Conservation (phyloP, 495 filamentous ascomycete species). For the Hyaloscypha hepaticicola region DNA sequence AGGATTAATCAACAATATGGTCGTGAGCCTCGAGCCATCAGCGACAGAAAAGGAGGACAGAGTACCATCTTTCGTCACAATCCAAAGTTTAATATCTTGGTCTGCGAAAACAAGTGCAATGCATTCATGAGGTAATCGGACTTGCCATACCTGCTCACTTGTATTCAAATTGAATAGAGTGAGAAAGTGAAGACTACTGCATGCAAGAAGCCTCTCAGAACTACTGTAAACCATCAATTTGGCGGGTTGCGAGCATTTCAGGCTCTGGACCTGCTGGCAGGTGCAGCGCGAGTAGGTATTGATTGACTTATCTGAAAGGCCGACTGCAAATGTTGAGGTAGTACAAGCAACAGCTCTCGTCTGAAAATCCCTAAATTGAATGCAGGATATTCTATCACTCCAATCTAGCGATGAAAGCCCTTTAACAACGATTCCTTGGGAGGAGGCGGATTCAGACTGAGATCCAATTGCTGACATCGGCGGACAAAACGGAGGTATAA, state of each 20-base stretch:
- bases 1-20: not conserved
- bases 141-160: too few species aligned
- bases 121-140: not conserved
- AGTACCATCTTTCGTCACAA: not conserved
- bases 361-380: not conserved
- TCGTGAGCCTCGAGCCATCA: too few species aligned
- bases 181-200: too few species aligned
- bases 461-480: conserved; percentile 24
- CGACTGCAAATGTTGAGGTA: conserved; percentile 11
- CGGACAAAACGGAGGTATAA: conserved; percentile 42
- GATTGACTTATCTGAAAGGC: not conserved
- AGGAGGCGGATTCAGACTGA: conserved; percentile 7
- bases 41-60: too few species aligned
- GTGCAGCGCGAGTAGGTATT: not conserved
- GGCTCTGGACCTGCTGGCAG: too few species aligned
- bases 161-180: too few species aligned
- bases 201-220: too few species aligned
- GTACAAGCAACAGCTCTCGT: not conserved
- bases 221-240: too few species aligned
- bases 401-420: conserved; percentile 29
- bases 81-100: not conserved
- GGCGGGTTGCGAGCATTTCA: too few species aligned
- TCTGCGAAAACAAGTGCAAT: not conserved
- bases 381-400: conserved; percentile 31
- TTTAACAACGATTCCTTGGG: conserved; percentile 13